Evolutionary conservation across 768 basidiomycete genomes (phyloP), one percentile per base, ranked within the genome.

Genomic region (Russula brevipes): DNA sequence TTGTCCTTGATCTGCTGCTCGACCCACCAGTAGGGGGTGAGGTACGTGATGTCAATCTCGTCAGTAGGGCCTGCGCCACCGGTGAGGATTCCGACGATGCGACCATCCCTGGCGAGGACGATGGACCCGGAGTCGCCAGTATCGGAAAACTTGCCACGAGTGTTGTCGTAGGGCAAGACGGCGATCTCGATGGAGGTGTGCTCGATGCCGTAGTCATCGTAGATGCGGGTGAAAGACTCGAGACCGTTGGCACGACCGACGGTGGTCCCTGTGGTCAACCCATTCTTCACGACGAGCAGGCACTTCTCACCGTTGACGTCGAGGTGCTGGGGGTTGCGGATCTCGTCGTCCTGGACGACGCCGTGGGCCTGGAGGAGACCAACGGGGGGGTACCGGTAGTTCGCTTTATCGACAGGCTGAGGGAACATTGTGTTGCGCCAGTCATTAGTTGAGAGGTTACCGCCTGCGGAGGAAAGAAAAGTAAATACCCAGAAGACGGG

Each of bases 111-210:
- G 47, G 67, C 63, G 46, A 65, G 39, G 64, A 73, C 64, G 19
- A 73, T 66, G 14, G 72, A 63, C 49, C 72, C 72, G 8, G 72
- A 73, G 55, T 73, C 72, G 19, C 72, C 72, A 19, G 47, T 16
- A 38, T 54, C 69, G 42, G 71, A 71, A 54, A 72, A 73, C 17
- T 55, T 24, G 38, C 65, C 65, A 47, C 58, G 14, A 54, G 16
- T 57, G 17, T 61, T 63, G 52, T 60, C 60, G 63, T 70, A 71
- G 39, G 66, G 53, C 49, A 64, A 46, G 51, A 73, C 68, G 31
- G 65, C 69, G 36, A 69, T 52, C 50, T 73, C 72, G 42, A 67
- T 60, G 17, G 61, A 66, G 11, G 30, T 49, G 4, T 63, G 38
- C 44, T 47, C 16, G 56, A 59, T 61, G n/a, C 61, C 65, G 49